Evolutionary conservation across 2,329 filamentous ascomycete genomes (phyloP).

Genomic region (Proliferodiscus dingleyae): DNA sequence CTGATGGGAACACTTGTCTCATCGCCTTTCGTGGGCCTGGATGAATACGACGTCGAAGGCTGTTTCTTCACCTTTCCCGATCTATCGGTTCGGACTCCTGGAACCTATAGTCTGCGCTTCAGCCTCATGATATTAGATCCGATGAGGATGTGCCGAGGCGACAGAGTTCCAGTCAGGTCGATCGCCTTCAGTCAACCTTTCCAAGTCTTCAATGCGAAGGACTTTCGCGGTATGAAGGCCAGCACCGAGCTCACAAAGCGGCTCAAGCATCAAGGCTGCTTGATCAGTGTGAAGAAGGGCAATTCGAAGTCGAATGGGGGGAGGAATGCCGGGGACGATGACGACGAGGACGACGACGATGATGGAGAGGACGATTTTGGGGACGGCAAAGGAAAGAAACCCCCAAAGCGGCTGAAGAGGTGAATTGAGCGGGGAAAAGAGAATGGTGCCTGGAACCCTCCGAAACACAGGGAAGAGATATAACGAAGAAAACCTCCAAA

Average conservation of each 20-base stretch:
- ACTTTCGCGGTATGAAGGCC: conserved; percentile 79
- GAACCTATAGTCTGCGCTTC: conserved; percentile 70
- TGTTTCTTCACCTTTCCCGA: conserved; percentile 87
- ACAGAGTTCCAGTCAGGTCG: conserved; percentile 46
- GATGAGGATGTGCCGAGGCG: conserved; percentile 47
- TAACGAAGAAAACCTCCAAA: not conserved
- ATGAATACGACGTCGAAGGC: conserved; percentile 67
- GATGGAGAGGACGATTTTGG: conserved; percentile 12
- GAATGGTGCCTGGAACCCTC: too few species aligned
- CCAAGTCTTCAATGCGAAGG: conserved; percentile 76
- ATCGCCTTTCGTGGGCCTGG: conserved; percentile 69
- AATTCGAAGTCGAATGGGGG: conserved; percentile 55
- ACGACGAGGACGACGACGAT: conserved; percentile 23
- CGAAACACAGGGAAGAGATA: not conserved
- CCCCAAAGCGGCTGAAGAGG: conserved; percentile 16
- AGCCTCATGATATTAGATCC: conserved; percentile 68
- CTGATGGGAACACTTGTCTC: conserved; percentile 77
- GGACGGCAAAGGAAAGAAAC: conserved; percentile 3
- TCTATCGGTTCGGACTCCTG: conserved; percentile 72
- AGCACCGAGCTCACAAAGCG: conserved; percentile 70
- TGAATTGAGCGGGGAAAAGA: too few species aligned
- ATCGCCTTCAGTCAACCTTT: conserved; percentile 64
- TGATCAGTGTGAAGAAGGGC: conserved; percentile 83
- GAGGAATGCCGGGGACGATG: conserved; percentile 25
- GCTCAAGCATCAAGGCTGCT: conserved; percentile 73